Percentiles rank a stretch among this genome's conserved stretches.
phyloP scores from a whole-genome alignment of 169 alveolate genomes.

The Nephromyces sp. region DNA sequence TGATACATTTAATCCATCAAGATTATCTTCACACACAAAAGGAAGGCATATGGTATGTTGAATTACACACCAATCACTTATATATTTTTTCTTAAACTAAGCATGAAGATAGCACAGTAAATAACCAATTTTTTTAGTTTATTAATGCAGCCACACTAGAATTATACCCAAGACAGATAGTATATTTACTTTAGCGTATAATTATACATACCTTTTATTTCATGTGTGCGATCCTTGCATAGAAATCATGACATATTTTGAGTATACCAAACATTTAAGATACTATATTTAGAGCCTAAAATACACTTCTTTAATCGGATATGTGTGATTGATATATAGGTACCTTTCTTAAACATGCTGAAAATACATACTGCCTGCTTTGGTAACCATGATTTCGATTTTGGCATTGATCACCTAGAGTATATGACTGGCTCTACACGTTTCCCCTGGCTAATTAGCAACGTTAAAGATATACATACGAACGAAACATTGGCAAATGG shows the following conservation, averaged over 20 bases:
- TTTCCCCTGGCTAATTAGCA: slow-evolving; percentile 67
- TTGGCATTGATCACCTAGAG: slow-evolving; percentile 65
- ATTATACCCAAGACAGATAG: no score
- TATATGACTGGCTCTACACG: slow-evolving; percentile 49
- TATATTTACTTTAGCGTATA: no score
- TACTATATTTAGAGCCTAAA: not conserved
- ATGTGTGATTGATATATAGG: slow-evolving; percentile 1
- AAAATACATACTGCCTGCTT: slow-evolving; percentile 73
- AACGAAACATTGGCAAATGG: slow-evolving; percentile 61
- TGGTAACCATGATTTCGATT: slow-evolving; percentile 88
- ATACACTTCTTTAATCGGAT: not conserved
- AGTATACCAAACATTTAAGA: no score
- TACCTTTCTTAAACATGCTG: slow-evolving; percentile 48
- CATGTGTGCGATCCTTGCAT: slow-evolving; percentile 28
- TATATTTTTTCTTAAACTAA: no score
- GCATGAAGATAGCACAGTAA: no score
- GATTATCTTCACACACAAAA: slow-evolving; percentile 58
- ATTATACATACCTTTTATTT: no score
- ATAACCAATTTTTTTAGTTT: no score
- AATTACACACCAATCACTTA: no score
- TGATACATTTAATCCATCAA: slow-evolving; percentile 80
- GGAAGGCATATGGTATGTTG: slow-evolving; percentile 71
- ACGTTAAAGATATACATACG: slow-evolving; percentile 49
- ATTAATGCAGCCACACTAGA: no score
- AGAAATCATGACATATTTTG: slow-evolving; percentile 65